A percentile compares a stretch with the other conserved stretches of the same genome.
These are phyloP conservation scores for Apiospora marii DNA, from an alignment of 2,329 filamentous ascomycete genomes.

Conservation along the genomic window DNA sequence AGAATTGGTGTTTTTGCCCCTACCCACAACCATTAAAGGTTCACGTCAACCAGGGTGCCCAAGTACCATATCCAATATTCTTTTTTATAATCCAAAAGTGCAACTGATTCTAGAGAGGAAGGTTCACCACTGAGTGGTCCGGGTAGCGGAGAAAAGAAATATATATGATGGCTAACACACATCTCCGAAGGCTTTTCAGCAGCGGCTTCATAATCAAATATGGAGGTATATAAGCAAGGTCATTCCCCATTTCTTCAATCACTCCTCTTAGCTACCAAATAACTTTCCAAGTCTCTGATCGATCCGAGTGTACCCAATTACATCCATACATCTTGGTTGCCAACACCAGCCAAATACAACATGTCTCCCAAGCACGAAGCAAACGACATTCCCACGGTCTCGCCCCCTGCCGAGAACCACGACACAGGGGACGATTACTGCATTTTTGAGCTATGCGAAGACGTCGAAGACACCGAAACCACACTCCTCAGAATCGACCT, in stretches of 20 bases:
- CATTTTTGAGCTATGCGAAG: neutral
- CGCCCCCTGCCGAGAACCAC: neutral
- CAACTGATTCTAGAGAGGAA: too few species aligned
- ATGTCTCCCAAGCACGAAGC: neutral
- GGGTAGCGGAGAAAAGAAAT: neutral
- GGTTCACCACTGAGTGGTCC: neutral
- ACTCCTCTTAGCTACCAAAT: neutral
- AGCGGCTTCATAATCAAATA: neutral
- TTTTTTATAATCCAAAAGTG: too few species aligned
- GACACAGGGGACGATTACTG: neutral
- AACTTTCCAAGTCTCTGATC: neutral
- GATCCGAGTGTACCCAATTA: neutral
- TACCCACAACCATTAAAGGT: neutral
- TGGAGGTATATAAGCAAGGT: too few species aligned
- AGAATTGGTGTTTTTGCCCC: neutral
- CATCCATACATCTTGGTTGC: too few species aligned
- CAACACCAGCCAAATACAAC: neutral
- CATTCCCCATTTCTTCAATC: too few species aligned
- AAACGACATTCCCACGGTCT: neutral
- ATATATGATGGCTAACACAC: neutral
- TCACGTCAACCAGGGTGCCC: neutral
- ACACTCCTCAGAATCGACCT: neutral
- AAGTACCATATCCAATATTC: accelerated
- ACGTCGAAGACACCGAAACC: neutral
- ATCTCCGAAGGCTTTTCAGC: neutral